phyloP scores from a whole-genome alignment of 441 rosid species.

The Lepidium campestre region DNA sequence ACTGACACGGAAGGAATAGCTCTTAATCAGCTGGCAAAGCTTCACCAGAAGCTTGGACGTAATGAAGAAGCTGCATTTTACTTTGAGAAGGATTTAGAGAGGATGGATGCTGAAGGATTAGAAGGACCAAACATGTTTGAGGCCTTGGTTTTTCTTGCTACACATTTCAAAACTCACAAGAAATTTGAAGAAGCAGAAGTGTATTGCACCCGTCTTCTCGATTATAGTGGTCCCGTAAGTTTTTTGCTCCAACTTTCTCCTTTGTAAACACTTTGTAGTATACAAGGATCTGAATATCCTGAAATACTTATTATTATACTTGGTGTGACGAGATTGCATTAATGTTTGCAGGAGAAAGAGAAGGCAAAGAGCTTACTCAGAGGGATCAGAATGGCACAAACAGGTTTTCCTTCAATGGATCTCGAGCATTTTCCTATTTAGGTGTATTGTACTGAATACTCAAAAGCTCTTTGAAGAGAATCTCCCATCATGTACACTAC shows the following conservation, averaged over 20 bases:
- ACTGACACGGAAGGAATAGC: constrained; percentile 89
- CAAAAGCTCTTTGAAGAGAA: constrained; percentile 15
- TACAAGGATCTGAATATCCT: background rate
- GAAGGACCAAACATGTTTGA: constrained; percentile 90
- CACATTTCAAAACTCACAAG: constrained; percentile 55
- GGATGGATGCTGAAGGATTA: constrained; percentile 93
- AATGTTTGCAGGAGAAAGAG: constrained; percentile 73
- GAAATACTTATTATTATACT: background rate
- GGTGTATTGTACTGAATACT: constrained; percentile 9
- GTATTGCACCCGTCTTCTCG: constrained; percentile 83
- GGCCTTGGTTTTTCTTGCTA: constrained; percentile 65
- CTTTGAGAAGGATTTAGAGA: constrained; percentile 79
- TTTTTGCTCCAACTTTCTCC: background rate
- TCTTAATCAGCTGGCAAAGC: constrained; percentile 72
- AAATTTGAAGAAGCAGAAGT: constrained; percentile 90
- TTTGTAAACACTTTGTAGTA: background rate
- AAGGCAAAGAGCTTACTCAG: constrained; percentile 75
- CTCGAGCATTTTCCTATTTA: constrained; percentile 69
- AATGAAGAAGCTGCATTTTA: constrained; percentile 81
- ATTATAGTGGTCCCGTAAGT: constrained; percentile 85
- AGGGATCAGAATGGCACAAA: constrained; percentile 56
- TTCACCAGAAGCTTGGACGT: constrained; percentile 62
- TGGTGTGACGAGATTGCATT: constrained; percentile 5
- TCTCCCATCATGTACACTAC: constrained; percentile 6
- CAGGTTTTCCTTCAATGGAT: constrained; percentile 65